Evolutionary conservation across 2,329 filamentous ascomycete species (phyloP).

Genomic region (Colletotrichum sp.): DNA sequence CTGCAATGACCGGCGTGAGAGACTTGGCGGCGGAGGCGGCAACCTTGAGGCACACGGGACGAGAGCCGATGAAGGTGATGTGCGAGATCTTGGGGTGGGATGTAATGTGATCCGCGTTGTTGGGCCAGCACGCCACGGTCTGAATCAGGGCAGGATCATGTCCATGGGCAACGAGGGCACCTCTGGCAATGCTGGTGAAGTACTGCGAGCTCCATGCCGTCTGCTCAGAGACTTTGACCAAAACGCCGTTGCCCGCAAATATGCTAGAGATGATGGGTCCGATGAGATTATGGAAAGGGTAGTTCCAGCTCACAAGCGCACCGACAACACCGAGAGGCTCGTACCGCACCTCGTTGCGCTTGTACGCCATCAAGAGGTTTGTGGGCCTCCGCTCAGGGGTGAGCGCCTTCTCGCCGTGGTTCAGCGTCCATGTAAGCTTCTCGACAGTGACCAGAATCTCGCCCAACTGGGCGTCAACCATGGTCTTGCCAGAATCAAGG

Average conservation of each 20-base stretch:
- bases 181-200: conserved; percentile 79
- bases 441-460: conserved; percentile 94
- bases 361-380: conserved; percentile 94
- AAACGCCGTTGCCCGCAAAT: conserved; percentile 88
- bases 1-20: conserved; percentile 87
- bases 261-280: conserved; percentile 89
- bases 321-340: conserved; percentile 93
- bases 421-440: conserved; percentile 93
- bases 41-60: conserved; percentile 85
- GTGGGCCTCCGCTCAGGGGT: conserved; percentile 76
- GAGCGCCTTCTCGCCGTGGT: conserved; percentile 86
- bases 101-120: conserved; percentile 80
- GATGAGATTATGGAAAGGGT: conserved; percentile 93
- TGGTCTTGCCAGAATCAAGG: conserved; percentile 94
- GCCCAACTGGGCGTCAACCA: conserved; percentile 90
- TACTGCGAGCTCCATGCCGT: conserved; percentile 91
- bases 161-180: conserved; percentile 81
- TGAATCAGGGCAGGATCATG: conserved; percentile 85
- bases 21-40: conserved; percentile 83
- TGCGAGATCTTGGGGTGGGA: conserved; percentile 85
- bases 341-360: conserved; percentile 87
- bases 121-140: conserved; percentile 85
- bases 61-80: conserved; percentile 94
- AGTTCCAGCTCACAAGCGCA: conserved; percentile 97
- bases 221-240: conserved; percentile 94